These are phyloP conservation scores for Arctostaphylos glauca DNA, from an alignment of 148 eudicot species.

Conservation along the genomic window DNA sequence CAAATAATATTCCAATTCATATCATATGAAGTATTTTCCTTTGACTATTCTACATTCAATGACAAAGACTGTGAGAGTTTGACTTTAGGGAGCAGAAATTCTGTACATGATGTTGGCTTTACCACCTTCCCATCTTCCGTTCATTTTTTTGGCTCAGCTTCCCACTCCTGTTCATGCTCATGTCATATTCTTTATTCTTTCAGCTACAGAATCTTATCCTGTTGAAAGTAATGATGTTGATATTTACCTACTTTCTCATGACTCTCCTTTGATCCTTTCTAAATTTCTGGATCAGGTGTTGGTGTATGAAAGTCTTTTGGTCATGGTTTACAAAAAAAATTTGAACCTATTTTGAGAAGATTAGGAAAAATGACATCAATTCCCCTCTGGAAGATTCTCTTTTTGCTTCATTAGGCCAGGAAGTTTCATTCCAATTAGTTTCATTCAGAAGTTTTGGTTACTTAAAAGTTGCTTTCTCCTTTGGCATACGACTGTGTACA, in stretches of 20 bases:
- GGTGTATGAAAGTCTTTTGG: background rate
- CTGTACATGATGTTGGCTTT: background rate
- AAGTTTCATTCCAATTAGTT: background rate
- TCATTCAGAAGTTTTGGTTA: background rate
- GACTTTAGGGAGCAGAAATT: background rate
- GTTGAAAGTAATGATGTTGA: background rate
- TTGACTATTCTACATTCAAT: background rate
- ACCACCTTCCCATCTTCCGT: background rate
- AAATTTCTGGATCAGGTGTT: background rate
- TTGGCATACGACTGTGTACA: background rate
- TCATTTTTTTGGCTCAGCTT: background rate
- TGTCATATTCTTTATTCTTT: background rate
- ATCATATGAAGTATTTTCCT: background rate
- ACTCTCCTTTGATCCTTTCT: background rate
- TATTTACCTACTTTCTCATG: background rate
- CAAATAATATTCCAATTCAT: background rate
- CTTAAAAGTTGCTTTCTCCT: background rate
- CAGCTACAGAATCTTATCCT: background rate
- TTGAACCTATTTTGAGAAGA: background rate
- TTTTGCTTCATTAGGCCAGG: slow-evolving; percentile 8
- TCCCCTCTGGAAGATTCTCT: background rate
- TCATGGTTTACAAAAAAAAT: background rate
- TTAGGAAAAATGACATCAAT: background rate
- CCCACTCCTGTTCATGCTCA: background rate
- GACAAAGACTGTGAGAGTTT: background rate